Conservation (phyloP, 1,139 yeast species). For the Suhomyces anneliseae region DNA sequence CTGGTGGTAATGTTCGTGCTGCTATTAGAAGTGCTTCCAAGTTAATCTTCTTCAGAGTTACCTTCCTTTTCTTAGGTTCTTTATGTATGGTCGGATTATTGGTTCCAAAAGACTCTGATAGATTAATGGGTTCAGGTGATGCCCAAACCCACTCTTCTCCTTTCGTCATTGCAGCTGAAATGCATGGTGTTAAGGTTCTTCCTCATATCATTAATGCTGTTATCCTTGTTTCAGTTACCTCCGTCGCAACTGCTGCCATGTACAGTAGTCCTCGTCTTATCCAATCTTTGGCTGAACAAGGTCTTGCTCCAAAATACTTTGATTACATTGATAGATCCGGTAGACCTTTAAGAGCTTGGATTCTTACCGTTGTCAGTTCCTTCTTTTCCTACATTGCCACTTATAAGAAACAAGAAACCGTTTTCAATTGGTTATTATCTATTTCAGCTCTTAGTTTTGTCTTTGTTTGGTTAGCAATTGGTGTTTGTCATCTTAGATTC, state of each 20-base stretch:
- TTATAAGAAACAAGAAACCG: constrained; percentile 22
- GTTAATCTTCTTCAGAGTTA: constrained; percentile 24
- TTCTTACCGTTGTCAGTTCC: constrained; percentile 20
- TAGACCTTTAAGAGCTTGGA: constrained; percentile 25
- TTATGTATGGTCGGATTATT: constrained; percentile 24
- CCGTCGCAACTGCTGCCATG: constrained; percentile 31
- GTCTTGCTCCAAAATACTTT: constrained; percentile 26
- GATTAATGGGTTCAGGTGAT: constrained; percentile 21
- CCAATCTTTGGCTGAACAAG: constrained; percentile 25
- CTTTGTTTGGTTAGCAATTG: constrained; percentile 24
- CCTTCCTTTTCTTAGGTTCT: constrained; percentile 26
- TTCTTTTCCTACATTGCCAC: constrained; percentile 27
- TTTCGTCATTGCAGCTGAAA: constrained; percentile 25
- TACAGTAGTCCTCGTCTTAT: constrained; percentile 27
- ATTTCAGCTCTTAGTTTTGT: constrained; percentile 27
- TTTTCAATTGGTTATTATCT: constrained; percentile 28
- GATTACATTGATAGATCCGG: constrained; percentile 25
- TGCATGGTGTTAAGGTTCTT: constrained; percentile 24
- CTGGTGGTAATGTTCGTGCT: constrained; percentile 21
- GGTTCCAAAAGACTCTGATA: constrained; percentile 20
- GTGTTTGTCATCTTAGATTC: constrained; percentile 26
- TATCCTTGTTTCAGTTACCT: constrained; percentile 26
- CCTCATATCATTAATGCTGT: constrained; percentile 29
- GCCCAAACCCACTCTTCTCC: constrained; percentile 25
- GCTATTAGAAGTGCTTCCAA: constrained; percentile 24